Base-by-base conservation (phyloP, 805 yeast species). In the Cyberlindnera amylophila region DNA sequence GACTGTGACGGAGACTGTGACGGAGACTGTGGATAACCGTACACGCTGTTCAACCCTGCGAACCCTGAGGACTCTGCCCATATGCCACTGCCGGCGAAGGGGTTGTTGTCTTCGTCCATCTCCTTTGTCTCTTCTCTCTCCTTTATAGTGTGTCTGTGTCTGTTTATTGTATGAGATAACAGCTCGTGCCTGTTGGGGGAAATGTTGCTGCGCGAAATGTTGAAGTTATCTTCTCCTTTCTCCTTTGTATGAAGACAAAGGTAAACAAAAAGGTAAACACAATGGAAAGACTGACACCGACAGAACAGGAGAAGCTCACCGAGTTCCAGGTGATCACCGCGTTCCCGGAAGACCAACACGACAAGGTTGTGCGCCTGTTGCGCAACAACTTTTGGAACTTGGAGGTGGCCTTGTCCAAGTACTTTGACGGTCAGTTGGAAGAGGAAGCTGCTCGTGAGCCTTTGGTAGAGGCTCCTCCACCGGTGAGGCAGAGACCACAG, bases 341-440 rank as follows among this genome's bases (percentile, higher is more conserved):
- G 2, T 74, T 69, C 49, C 71, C 71, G 9, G 75, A 71, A 6
- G 70, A 65, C 0, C 75, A 76, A 21, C 61, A 68, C 34, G 70
- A 69, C 1, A 67, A 72, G 34, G 71, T 81, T 3, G 58, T 72
- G 4, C 59, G 66, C 39, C 58, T 81, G 19, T 57, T 82, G 39
- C 60, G 68, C 26, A 69, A 73, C 36, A 72, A 78, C 51, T 72
- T 77, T 37, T 80, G 81, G 81, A 72, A 81, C 52, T 55, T 83
- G 38, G 86, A 82, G 52, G 66, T 72, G 33, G 78, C 88, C 1
- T 61, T 81, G 26, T 72, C 82, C 4, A 69, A 77, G 38, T 83
- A 71, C 57, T 81, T 81, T 55, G 90, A 83, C 51, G 74, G 72
- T 15, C 67, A 71, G 38, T 67, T 77, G 62, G 69, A 60, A 14